Base-by-base conservation (phyloP, 2,329 filamentous ascomycete genomes). In the Coniochaeta hoffmannii region DNA sequence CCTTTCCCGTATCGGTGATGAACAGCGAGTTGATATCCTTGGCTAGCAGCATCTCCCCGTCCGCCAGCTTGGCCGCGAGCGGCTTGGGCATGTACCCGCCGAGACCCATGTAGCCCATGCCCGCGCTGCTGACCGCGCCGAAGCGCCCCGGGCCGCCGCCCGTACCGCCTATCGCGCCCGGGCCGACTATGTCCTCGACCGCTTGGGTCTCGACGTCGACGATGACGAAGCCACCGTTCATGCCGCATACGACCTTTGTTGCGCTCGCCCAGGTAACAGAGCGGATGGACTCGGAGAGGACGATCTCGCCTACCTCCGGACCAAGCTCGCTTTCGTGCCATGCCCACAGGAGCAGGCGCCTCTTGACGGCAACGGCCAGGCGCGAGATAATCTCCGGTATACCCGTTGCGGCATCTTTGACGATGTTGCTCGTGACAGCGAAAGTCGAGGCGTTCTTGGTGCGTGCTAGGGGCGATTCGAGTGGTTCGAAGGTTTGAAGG, bases 1-100 rank as follows among this genome's bases (percentile, higher is more conserved):
- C 81, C 62, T 90, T 92, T 4, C 92, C 94, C 30, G 90, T 80
- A 11, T 87, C 82, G 56, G 94, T 87, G 61, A 96, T 88, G 68
- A 99, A 99, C 53, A 97, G 75, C 1, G 92, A 96, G 68, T 97
- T 96, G 64, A 97, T 90, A 63, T 99, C 94, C 69, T 96, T 96
- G n/a, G 93, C 90, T n/a, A 99, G 78, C 57, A 99, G 74, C 68
- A 97, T 83, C 71, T 97, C 83, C 4, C 89, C 89, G 60, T 95
- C 89, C 2, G 84, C 82, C 12, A 99, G 78, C 62, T 87, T 87
- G 6, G 92, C 87, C 6, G 90, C 90, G 63, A 99, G 78, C 7
- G 94, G 95, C 65, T 90, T 95, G 1, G 94, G 93, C 55, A 93
- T 90, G 75, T 91, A 94, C 41, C 90, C 89, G 52, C 90, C 91